Evolutionary conservation across 352 stramenopile genomes (phyloP).

Genomic region (Pythium phragmiticola): DNA sequence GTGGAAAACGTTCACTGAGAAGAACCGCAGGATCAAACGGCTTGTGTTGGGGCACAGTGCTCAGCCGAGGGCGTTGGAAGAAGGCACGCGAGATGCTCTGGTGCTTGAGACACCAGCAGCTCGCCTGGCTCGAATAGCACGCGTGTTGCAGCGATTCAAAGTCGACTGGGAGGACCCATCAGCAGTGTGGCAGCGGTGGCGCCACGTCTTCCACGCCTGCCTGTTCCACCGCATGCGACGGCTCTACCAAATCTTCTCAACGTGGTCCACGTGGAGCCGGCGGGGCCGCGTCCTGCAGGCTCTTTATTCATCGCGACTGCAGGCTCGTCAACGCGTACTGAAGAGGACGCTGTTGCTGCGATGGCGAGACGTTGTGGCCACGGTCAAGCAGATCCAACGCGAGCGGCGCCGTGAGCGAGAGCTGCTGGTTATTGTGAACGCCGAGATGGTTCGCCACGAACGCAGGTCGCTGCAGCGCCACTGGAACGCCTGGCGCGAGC

Average conservation of each 20-base stretch:
- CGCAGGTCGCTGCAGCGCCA: conserved; percentile 38
- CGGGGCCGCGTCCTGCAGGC: conserved; percentile 15
- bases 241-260: conserved; percentile 31
- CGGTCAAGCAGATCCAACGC: conserved; percentile 44
- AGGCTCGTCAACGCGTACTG: conserved; percentile 5
- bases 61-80: neutral
- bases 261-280: conserved; percentile 34
- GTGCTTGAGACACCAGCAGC: neutral
- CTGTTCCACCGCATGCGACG: conserved; percentile 57
- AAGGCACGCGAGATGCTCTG: neutral
- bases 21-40: conserved; percentile 31
- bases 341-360: conserved; percentile 21
- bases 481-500: conserved; percentile 45
- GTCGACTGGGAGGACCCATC: conserved; percentile 37
- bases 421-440: conserved; percentile 54
- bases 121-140: conserved; percentile 33
- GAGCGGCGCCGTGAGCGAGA: conserved; percentile 54
- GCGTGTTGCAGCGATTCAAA: conserved; percentile 48
- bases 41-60: neutral
- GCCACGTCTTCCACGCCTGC: conserved; percentile 55
- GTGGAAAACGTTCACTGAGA: conserved; percentile 44
- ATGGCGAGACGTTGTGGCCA: conserved; percentile 44
- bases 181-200: conserved; percentile 52
- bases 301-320: conserved; percentile 23
- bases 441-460: conserved; percentile 46